Conservation (phyloP, 495 filamentous ascomycete genomes). For the Pseudoneurospora amorphoporcata region DNA sequence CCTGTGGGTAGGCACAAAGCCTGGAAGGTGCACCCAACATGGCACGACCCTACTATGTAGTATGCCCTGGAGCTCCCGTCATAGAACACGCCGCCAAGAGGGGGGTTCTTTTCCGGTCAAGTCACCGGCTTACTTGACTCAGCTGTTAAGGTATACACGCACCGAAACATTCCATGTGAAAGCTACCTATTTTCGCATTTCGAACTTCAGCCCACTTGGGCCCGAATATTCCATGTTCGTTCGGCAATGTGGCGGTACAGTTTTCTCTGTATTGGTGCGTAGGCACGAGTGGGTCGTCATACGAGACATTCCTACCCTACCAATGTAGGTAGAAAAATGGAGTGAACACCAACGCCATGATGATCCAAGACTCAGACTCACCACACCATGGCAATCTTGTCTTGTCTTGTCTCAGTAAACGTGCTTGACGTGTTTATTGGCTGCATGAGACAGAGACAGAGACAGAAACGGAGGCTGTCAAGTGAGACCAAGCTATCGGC, state of each 20-base stretch:
- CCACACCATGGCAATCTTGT: background rate
- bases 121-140: background rate
- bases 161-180: background rate
- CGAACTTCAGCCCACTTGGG: background rate
- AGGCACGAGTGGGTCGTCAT: background rate
- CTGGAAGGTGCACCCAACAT: too few species aligned
- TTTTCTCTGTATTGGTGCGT: background rate
- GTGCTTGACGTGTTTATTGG: background rate
- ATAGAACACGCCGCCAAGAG: background rate
- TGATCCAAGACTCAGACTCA: background rate
- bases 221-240: background rate
- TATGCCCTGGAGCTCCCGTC: fast-evolving
- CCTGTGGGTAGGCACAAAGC: background rate
- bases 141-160: background rate
- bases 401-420: background rate
- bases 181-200: background rate
- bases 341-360: background rate
- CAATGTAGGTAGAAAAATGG: background rate
- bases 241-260: background rate
- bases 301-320: background rate
- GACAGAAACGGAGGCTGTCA: background rate
- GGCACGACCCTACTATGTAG: too few species aligned
- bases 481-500: background rate
- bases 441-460: background rate
- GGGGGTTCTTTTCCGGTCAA: background rate